phyloP scores from a whole-genome alignment of 495 filamentous ascomycete genomes.

The Amphirosellinia nigrospora region DNA sequence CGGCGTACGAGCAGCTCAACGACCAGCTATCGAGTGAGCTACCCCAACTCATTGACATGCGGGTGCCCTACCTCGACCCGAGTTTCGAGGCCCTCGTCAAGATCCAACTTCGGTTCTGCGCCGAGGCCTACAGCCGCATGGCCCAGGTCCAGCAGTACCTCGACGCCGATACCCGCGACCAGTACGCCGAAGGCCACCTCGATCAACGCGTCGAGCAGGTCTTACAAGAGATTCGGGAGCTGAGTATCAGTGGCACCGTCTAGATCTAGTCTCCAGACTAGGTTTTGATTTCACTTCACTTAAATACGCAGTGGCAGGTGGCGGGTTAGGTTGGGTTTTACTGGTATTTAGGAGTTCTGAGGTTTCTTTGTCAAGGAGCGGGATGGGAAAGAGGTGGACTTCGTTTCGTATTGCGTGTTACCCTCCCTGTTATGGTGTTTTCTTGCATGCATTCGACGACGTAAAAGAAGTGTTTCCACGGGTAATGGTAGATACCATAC shows the following conservation, averaged over 20 bases:
- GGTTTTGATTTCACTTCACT: background rate
- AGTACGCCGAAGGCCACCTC: constrained; percentile 92
- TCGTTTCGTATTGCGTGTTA: background rate
- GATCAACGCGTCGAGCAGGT: constrained; percentile 95
- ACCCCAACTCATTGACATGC: constrained; percentile 96
- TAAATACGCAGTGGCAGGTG: constrained; percentile 12
- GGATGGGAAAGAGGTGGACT: constrained; percentile 2
- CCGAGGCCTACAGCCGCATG: constrained; percentile 95
- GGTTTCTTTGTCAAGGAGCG: constrained; percentile 15
- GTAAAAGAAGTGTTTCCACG: background rate
- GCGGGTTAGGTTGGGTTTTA: constrained; percentile 9
- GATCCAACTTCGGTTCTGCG: constrained; percentile 97
- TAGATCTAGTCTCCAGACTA: constrained; percentile 27
- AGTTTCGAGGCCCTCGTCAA: constrained; percentile 97
- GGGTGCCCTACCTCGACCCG: constrained; percentile 95
- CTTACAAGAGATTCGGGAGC: constrained; percentile 91
- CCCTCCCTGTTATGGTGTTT: background rate
- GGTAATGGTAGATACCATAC: constrained; percentile 15
- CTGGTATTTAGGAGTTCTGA: constrained; percentile 28
- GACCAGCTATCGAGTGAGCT: constrained; percentile 92
- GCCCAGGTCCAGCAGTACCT: constrained; percentile 99
- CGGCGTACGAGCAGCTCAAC: constrained; percentile 93
- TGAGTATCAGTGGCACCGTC: constrained; percentile 81
- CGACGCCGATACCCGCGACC: constrained; percentile 93
- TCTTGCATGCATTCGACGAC: constrained; percentile 6